A percentile compares a stretch with the other conserved stretches of the same genome.
These are phyloP conservation scores for Lophium mytilinum DNA, from an alignment of 495 filamentous ascomycete species.

Conservation along the genomic window DNA sequence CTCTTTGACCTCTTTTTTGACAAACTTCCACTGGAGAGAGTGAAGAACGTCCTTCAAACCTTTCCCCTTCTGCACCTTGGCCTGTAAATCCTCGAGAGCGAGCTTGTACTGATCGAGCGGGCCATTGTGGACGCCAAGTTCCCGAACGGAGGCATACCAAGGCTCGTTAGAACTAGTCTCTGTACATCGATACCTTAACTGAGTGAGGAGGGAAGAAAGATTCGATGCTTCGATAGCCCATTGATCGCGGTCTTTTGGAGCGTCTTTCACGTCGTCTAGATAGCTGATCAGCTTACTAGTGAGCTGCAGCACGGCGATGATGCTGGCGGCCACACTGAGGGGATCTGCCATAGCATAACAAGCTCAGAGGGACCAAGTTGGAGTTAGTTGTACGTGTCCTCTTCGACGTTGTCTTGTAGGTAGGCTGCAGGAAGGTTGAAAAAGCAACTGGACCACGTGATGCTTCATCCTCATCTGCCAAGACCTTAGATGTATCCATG, in stretches of 20 bases:
- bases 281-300: neutral
- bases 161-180: neutral
- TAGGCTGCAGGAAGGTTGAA: too few relatives aligned
- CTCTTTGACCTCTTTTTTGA: neutral
- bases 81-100: neutral
- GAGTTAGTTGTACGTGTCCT: too few relatives aligned
- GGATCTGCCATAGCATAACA: too few relatives aligned
- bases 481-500: too few relatives aligned
- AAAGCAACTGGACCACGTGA: too few relatives aligned
- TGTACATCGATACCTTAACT: neutral
- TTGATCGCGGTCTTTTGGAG: neutral
- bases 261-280: neutral
- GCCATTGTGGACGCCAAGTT: neutral
- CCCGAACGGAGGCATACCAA: neutral
- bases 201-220: neutral
- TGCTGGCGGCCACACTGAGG: neutral
- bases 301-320: neutral
- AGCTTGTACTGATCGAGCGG: neutral
- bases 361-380: too few relatives aligned
- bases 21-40: conserved; percentile 16
- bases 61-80: neutral
- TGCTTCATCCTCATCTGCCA: too few relatives aligned
- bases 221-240: neutral
- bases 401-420: too few relatives aligned
- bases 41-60: conserved; percentile 6